Evolutionary conservation across 495 filamentous ascomycete species (phyloP).

Genomic region (Aspergillus affinis): DNA sequence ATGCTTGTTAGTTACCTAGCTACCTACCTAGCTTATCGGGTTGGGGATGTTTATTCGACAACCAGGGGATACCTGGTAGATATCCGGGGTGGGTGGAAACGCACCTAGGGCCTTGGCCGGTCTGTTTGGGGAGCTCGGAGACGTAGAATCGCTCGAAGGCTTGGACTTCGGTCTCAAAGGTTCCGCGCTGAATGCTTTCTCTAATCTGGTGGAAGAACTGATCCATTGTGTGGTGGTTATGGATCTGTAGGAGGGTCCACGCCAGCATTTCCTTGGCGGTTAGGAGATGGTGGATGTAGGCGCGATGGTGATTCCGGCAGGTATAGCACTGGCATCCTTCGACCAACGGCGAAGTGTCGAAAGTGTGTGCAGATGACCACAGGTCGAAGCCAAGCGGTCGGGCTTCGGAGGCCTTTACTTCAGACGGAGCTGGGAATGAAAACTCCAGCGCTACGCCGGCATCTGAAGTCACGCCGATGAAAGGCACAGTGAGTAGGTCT

Average conservation of each 20-base stretch:
- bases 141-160: conserved; percentile 65
- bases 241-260: conserved; percentile 88
- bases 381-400: conserved; percentile 72
- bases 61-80: neutral
- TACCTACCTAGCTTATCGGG: neutral
- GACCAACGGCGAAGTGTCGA: conserved; percentile 57
- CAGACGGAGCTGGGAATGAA: conserved; percentile 57
- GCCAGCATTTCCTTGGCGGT: conserved; percentile 91
- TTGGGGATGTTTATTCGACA: neutral
- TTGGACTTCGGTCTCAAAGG: conserved; percentile 59
- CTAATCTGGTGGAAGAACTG: conserved; percentile 73
- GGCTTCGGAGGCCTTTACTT: conserved; percentile 17
- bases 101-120: conserved; percentile 75
- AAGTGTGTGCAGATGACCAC: conserved; percentile 59
- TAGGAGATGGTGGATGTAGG: conserved; percentile 85
- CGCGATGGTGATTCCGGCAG: conserved; percentile 79
- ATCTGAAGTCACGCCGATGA: conserved; percentile 73
- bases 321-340: conserved; percentile 75
- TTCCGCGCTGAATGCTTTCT: conserved; percentile 54
- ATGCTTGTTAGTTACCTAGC: neutral
- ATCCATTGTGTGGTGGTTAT: conserved; percentile 75
- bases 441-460: conserved; percentile 84
- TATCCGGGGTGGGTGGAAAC: conserved; percentile 8
- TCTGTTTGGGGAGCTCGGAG: conserved; percentile 65
- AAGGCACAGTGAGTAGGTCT: conserved; percentile 76